Conservation (phyloP, 31 red algal species). For the Bonnemaisonia californica region DNA sequence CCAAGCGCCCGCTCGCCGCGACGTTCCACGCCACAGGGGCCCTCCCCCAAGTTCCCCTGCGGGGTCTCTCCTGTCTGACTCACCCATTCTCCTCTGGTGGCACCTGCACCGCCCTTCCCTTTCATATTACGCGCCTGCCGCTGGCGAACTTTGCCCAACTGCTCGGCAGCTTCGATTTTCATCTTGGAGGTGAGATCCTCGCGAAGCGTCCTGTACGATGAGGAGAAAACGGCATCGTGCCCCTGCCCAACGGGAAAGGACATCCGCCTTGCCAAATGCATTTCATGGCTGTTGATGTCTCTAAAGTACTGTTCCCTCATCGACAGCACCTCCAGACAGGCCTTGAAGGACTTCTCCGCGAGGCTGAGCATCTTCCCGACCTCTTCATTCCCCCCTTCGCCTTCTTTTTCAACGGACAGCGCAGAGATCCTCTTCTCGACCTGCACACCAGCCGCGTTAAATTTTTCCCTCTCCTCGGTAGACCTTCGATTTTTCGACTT, state of each 20-base stretch:
- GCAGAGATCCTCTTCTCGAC: no score
- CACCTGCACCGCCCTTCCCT: no score
- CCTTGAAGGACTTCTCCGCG: slow-evolving; percentile 8
- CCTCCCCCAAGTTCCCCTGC: no score
- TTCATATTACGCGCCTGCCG: neutral
- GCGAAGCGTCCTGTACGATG: neutral
- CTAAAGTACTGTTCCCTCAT: no score
- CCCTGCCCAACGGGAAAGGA: slow-evolving; percentile 1
- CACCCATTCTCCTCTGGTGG: no score
- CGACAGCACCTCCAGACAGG: slow-evolving; percentile 2
- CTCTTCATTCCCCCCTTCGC: no score
- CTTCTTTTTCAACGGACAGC: no score
- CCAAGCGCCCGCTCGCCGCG: no score
- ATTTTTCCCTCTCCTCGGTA: slow-evolving; percentile 36
- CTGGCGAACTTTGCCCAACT: neutral
- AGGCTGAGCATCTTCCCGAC: neutral
- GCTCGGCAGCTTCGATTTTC: neutral
- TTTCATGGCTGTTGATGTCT: slow-evolving; percentile 1
- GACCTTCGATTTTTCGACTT: slow-evolving; percentile 30
- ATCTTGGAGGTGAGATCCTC: neutral
- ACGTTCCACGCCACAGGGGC: no score
- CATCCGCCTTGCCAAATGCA: slow-evolving; percentile 23
- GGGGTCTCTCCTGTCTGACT: no score
- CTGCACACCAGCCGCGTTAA: slow-evolving; percentile 16
- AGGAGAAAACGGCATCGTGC: slow-evolving; percentile 5